Evolutionary conservation across 2,329 filamentous ascomycete species (phyloP).

Genomic region (Emericellopsis atlantica): DNA sequence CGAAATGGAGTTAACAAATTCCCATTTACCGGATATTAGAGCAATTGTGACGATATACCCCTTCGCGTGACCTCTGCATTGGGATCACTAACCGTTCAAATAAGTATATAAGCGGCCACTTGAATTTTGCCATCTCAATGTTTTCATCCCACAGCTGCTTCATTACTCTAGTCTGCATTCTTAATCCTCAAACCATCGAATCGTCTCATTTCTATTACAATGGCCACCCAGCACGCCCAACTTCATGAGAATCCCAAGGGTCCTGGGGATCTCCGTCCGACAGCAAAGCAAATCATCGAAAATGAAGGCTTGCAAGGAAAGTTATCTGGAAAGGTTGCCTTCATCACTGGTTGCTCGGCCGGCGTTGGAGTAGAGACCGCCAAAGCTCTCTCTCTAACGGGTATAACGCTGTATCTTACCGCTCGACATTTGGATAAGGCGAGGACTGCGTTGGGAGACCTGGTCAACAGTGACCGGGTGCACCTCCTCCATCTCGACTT

Average conservation of each 20-base stretch:
- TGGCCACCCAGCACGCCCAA: background rate
- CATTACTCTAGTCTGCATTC: no score
- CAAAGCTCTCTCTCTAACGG: slow-evolving; percentile 26
- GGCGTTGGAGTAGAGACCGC: slow-evolving; percentile 31
- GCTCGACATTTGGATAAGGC: slow-evolving; percentile 9
- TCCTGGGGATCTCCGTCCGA: slow-evolving; percentile 3
- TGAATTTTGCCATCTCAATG: no score
- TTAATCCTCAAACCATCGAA: no score
- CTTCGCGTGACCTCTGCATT: no score
- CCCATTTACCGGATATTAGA: no score
- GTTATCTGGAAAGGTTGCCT: background rate
- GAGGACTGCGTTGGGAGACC: slow-evolving; percentile 2
- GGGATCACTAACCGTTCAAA: no score
- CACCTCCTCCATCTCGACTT: slow-evolving; percentile 6
- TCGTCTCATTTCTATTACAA: no score
- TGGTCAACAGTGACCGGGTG: slow-evolving; percentile 7
- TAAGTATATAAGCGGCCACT: no score
- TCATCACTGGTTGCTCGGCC: slow-evolving; percentile 28
- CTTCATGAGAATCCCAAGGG: slow-evolving; percentile 1
- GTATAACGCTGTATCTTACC: slow-evolving; percentile 10
- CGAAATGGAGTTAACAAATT: no score
- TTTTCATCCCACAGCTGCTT: no score
- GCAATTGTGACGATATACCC: no score
- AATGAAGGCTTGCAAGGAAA: background rate
- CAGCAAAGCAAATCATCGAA: background rate